Conservation (phyloP, 2,329 filamentous ascomycete species). For the Colletotrichum tabaci region DNA sequence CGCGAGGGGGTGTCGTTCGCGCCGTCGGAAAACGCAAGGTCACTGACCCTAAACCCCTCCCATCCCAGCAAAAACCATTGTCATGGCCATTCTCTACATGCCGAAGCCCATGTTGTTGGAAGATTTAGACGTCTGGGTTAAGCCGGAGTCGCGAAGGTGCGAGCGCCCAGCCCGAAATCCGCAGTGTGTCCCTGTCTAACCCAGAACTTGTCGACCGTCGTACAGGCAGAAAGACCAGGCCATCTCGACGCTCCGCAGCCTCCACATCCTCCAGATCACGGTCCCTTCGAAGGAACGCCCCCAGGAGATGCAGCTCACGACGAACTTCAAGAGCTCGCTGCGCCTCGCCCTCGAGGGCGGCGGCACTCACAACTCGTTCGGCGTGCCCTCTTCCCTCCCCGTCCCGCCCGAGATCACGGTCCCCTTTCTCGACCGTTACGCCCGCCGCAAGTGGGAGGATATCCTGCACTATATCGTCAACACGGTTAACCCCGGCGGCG, state of each 20-base stretch:
- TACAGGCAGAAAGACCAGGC: conserved; percentile 85
- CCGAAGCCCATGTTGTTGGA: conserved; percentile 83
- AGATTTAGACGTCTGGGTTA: conserved; percentile 90
- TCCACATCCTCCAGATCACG: conserved; percentile 87
- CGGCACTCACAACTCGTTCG: conserved; percentile 89
- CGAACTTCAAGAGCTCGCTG: conserved; percentile 87
- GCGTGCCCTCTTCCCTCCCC: conserved; percentile 81
- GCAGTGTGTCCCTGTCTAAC: neutral
- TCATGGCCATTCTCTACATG: conserved; percentile 96
- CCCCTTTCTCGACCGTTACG: conserved; percentile 85
- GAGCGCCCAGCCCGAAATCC: neutral
- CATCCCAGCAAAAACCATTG: conserved; percentile 86
- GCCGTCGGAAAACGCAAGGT: conserved; percentile 8
- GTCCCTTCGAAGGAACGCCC: conserved; percentile 72
- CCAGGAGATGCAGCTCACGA: conserved; percentile 82
- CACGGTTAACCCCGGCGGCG: conserved; percentile 68
- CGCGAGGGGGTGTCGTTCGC: neutral
- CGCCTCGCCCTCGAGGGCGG: conserved; percentile 90
- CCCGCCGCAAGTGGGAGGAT: conserved; percentile 92
- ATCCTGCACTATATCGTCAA: conserved; percentile 97
- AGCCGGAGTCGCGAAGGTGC: conserved; percentile 68
- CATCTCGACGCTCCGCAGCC: conserved; percentile 82
- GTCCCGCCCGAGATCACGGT: conserved; percentile 76
- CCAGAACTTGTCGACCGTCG: neutral
- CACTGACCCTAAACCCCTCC: conserved; percentile 31